These are phyloP conservation scores for Lablab purpureus DNA, from an alignment of 306 rosid genomes.

Conservation along the genomic window DNA sequence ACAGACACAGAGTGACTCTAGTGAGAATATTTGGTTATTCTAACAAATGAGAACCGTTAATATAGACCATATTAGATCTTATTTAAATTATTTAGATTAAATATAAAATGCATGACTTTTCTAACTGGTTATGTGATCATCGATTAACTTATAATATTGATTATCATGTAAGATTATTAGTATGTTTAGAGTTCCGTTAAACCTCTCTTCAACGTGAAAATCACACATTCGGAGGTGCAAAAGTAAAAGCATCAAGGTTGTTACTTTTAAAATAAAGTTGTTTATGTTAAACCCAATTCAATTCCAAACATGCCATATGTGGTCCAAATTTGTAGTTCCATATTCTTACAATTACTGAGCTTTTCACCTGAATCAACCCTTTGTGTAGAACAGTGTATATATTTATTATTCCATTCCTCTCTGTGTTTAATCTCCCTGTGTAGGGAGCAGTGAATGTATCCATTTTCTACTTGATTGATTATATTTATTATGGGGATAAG, in stretches of 20 bases:
- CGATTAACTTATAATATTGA: background rate
- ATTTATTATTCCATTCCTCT: conserved; percentile 7
- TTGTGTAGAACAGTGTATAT: background rate
- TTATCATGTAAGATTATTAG: background rate
- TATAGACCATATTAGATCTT: background rate
- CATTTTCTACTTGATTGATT: conserved; percentile 13
- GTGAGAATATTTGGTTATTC: background rate
- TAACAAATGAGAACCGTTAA: background rate
- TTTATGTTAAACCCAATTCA: too few species aligned
- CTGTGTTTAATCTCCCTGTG: background rate
- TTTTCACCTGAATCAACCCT: background rate
- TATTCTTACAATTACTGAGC: background rate
- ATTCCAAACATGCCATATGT: too few species aligned
- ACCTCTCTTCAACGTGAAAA: too few species aligned
- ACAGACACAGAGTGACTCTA: background rate
- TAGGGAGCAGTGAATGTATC: conserved; percentile 8
- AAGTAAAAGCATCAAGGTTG: too few species aligned
- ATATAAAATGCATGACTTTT: background rate
- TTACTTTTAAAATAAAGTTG: too few species aligned
- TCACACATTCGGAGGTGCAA: too few species aligned
- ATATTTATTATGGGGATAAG: conserved; percentile 30
- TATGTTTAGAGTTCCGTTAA: too few species aligned
- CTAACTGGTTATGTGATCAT: background rate
- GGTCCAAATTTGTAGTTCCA: background rate
- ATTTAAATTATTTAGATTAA: background rate